These are phyloP conservation scores for Cucurbitaria berberidis DNA, from an alignment of 2,329 filamentous ascomycete species.

Conservation along the genomic window DNA sequence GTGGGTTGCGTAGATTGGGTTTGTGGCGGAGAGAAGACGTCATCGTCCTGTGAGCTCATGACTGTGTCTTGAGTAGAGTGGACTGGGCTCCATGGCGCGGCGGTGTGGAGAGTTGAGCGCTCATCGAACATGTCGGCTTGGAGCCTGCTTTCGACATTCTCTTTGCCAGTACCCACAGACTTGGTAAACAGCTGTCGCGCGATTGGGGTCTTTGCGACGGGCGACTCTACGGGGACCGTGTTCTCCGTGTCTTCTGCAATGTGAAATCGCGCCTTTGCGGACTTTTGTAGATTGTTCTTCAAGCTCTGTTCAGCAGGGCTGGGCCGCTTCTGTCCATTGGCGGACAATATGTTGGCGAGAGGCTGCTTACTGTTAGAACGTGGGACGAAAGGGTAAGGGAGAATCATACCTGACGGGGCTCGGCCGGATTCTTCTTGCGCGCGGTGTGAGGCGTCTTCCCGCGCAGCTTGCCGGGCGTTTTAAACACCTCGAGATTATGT, in stretches of 20 bases:
- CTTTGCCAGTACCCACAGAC: conserved; percentile 35
- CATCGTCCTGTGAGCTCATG: conserved; percentile 32
- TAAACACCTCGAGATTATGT: conserved; percentile 93
- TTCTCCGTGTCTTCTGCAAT: conserved; percentile 62
- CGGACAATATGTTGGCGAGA: conserved; percentile 56
- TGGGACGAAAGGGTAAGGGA: conserved; percentile 54
- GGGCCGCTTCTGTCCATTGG: conserved; percentile 52
- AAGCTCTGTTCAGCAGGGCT: conserved; percentile 62
- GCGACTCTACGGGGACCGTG: conserved; percentile 29
- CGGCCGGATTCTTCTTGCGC: conserved; percentile 61
- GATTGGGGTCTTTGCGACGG: conserved; percentile 33
- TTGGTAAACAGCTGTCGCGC: conserved; percentile 39
- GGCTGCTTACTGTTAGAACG: conserved; percentile 47
- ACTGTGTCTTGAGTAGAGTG: conserved; percentile 41
- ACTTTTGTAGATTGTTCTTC: conserved; percentile 57
- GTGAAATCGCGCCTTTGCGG: conserved; percentile 65
- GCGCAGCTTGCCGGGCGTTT: conserved; percentile 83
- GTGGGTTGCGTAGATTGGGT: conserved; percentile 45
- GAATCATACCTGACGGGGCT: conserved; percentile 68
- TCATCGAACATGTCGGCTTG: conserved; percentile 49
- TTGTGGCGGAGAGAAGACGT: conserved; percentile 40
- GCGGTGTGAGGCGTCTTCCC: conserved; percentile 79
- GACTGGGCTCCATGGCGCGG: conserved; percentile 41
- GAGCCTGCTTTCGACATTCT: conserved; percentile 30
- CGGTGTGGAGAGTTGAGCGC: conserved; percentile 31